Base-by-base conservation (phyloP, 306 rosid species). In the Alnus glutinosa region DNA sequence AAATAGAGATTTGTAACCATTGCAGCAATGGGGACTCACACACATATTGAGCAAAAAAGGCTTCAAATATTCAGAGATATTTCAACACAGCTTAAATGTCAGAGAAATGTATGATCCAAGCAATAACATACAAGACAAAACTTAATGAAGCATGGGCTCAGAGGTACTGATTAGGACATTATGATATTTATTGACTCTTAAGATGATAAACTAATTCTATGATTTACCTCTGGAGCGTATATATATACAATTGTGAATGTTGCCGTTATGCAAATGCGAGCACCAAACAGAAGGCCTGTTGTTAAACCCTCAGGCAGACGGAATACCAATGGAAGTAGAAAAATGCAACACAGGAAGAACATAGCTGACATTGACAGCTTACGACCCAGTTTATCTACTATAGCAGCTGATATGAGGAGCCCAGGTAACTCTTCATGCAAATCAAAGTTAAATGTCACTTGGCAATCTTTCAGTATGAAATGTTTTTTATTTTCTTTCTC, bases 181-280 rank as follows among this genome's bases (percentile, higher is more conserved):
- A 37, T 36, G 54, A 19, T 49, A 28, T 39, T 9, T 23, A 75
- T 52, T 28, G 46, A 19, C 62, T 55, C 55, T 37, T 48, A 47
- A 64, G 46, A 64, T 47, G 18, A 47, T 30, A 79, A 42, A 49
- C 14, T 32, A 28, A 36, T 78, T 70, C 67, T 16, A 68, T 55
- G 70, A 49, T 61, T 85, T 86, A 93, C 99, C 98, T 95, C 99
- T 11, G 99, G 99, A 70, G 99, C 99, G 76, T 95, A 95, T 80
- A 95, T 95, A 70, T 90, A 95, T 70, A 95, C 81, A 71, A 93
- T 82, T 19, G 98, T 91, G 87, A 93, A 95, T 74, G 98, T 89
- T 55, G 86, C 86, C 28, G 97, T 93, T 85, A 95, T 93, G 89
- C 99, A 95, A 70, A 88, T 70, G 84, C 98, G 99, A 88, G 99